Evolutionary conservation across 1,284 basidiomycete species (phyloP).

Genomic region (Cystodermella granulosa): DNA sequence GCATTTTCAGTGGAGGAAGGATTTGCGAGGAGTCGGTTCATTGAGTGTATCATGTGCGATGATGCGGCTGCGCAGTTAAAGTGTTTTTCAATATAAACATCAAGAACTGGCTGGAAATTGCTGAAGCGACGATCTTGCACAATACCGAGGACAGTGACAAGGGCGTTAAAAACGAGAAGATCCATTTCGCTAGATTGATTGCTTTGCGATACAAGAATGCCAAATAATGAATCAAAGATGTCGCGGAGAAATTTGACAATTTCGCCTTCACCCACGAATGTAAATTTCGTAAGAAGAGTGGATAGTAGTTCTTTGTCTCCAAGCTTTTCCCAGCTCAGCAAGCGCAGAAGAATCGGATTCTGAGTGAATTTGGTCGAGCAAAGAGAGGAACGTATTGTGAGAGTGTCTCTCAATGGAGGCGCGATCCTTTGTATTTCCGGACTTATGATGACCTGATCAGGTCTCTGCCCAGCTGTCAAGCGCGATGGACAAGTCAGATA

Average conservation of each 20-base stretch:
- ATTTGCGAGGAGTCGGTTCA: constrained; percentile 77
- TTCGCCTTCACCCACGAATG: constrained; percentile 87
- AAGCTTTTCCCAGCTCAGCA: constrained; percentile 81
- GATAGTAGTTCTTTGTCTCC: constrained; percentile 64
- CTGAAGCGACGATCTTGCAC: constrained; percentile 93
- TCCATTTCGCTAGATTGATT: constrained; percentile 81
- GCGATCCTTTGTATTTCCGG: constrained; percentile 63
- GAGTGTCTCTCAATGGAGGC: constrained; percentile 69
- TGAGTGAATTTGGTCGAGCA: constrained; percentile 93
- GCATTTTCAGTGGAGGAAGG: constrained; percentile 74
- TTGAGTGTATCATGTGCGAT: constrained; percentile 77
- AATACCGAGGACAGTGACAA: constrained; percentile 86
- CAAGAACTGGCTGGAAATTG: constrained; percentile 89
- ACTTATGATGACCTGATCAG: constrained; percentile 57
- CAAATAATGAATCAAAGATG: constrained; percentile 92
- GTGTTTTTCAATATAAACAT: constrained; percentile 88
- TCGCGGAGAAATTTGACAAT: constrained; percentile 92
- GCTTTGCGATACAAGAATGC: constrained; percentile 71
- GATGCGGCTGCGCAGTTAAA: constrained; percentile 77
- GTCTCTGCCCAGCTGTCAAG: constrained; percentile 50
- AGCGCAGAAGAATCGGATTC: constrained; percentile 77
- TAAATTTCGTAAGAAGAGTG: constrained; percentile 78
- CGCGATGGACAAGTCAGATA: constrained; percentile 69
- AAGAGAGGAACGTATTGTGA: constrained; percentile 82
- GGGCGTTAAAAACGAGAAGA: constrained; percentile 80